Conservation (phyloP, 331 rosid genomes). For the Prunus yedoensis region DNA sequence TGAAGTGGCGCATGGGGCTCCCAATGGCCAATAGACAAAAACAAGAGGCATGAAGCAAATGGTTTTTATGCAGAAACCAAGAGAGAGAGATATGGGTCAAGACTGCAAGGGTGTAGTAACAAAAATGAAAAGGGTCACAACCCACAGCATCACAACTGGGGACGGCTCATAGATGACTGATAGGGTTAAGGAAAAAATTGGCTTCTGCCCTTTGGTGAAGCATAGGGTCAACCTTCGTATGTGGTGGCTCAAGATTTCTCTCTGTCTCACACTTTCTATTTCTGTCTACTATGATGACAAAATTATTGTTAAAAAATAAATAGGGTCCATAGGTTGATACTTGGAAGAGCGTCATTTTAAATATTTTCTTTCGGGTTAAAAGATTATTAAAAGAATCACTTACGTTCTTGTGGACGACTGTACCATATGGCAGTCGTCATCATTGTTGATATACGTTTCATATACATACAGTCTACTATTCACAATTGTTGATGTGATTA, state of each 20-base stretch:
- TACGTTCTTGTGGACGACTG: neutral
- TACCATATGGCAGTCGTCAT: neutral
- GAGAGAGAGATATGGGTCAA: conserved; percentile 1
- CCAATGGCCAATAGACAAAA: conserved; percentile 48
- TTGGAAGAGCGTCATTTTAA: neutral
- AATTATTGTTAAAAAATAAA: conserved; percentile 19
- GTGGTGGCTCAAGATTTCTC: neutral
- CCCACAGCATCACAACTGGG: conserved; percentile 27
- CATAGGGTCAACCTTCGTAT: conserved; percentile 40
- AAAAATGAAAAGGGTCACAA: conserved; percentile 12
- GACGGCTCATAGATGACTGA: conserved; percentile 42
- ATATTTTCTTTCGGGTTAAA: neutral
- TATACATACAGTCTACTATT: neutral
- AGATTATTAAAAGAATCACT: accelerated
- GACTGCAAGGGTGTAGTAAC: neutral
- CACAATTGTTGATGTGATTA: conserved; percentile 15
- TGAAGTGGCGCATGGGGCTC: conserved; percentile 58
- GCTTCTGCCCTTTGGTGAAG: conserved; percentile 40
- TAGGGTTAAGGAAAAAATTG: conserved; percentile 33
- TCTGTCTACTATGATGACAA: neutral
- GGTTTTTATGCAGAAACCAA: conserved; percentile 12
- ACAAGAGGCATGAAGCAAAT: conserved; percentile 28
- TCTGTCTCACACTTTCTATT: neutral
- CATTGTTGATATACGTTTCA: neutral
- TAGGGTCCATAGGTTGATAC: neutral